These are phyloP conservation scores for Xylaria sp. DNA, from an alignment of 2,329 filamentous ascomycete species.

Conservation along the genomic window DNA sequence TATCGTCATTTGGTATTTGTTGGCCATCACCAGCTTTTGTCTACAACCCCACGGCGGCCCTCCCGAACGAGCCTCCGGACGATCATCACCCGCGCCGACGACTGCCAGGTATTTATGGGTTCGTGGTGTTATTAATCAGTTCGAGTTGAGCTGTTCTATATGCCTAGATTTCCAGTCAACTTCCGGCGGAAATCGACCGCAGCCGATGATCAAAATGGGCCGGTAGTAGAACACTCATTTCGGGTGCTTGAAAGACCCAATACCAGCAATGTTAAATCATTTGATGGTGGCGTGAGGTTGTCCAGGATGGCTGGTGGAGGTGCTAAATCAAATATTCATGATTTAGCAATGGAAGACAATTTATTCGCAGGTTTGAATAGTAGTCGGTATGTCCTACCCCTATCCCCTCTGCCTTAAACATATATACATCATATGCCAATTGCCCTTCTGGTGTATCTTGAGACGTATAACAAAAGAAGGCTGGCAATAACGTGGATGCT, in stretches of 20 bases:
- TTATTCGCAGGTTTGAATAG: slow-evolving; percentile 64
- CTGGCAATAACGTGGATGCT: neutral
- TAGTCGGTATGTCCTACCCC: slow-evolving; percentile 55
- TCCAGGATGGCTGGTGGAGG: slow-evolving; percentile 45
- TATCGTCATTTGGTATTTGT: slow-evolving; percentile 18
- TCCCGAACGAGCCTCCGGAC: slow-evolving; percentile 18
- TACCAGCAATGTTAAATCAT: slow-evolving; percentile 51
- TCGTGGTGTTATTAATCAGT: slow-evolving; percentile 28
- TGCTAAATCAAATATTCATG: slow-evolving; percentile 47
- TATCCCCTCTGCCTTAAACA: neutral
- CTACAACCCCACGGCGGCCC: slow-evolving; percentile 5
- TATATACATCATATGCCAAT: neutral
- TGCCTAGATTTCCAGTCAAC: slow-evolving; percentile 66
- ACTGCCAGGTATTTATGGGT: slow-evolving; percentile 35
- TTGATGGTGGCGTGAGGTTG: slow-evolving; percentile 56
- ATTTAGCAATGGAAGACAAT: slow-evolving; percentile 55
- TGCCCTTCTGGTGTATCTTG: neutral
- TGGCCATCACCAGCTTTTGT: slow-evolving; percentile 16
- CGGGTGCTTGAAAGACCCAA: slow-evolving; percentile 63
- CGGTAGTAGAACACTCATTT: slow-evolving; percentile 59
- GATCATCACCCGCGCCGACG: slow-evolving; percentile 19
- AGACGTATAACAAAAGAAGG: neutral
- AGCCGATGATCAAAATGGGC: slow-evolving; percentile 59
- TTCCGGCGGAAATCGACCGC: slow-evolving; percentile 67
- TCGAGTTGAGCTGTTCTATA: slow-evolving; percentile 49